These are phyloP conservation scores for Mucor piriformis DNA, from an alignment of 371 early-diverging fungal genomes.

Conservation along the genomic window DNA sequence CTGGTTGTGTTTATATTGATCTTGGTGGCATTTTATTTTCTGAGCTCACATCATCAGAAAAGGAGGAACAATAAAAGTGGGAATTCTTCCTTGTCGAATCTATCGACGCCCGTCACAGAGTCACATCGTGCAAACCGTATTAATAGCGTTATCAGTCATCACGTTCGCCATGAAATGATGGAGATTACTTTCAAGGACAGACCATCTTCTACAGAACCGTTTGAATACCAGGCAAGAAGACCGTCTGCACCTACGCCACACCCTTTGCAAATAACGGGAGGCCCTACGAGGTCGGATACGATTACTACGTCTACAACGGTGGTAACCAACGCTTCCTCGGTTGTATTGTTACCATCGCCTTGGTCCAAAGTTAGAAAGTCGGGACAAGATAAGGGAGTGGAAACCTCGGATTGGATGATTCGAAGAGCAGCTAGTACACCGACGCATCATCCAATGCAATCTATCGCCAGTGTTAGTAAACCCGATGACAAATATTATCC, in stretches of 20 bases:
- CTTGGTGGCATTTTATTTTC: conserved; percentile 36
- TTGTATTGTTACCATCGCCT: conserved; percentile 20
- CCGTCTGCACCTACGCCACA: background rate
- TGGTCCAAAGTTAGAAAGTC: conserved; percentile 11
- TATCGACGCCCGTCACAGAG: background rate
- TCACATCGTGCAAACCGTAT: background rate
- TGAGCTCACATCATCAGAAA: conserved; percentile 29
- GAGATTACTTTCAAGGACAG: conserved; percentile 6
- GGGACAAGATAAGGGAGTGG: background rate
- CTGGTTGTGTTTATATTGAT: conserved; percentile 39
- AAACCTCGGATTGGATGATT: conserved; percentile 8
- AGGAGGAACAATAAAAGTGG: conserved; percentile 1
- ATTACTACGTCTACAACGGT: conserved; percentile 14
- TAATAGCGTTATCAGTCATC: background rate
- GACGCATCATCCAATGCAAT: conserved; percentile 18
- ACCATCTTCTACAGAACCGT: conserved; percentile 10
- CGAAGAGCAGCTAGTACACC: conserved; percentile 21
- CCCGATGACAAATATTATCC: conserved; percentile 21
- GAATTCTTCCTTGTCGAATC: background rate
- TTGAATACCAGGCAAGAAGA: conserved; percentile 11
- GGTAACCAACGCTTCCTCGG: conserved; percentile 1
- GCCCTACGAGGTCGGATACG: conserved; percentile 19
- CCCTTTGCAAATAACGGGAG: conserved; percentile 6
- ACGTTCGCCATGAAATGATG: conserved; percentile 1
- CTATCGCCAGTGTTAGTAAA: conserved; percentile 14